A percentile compares a stretch with the other conserved stretches of the same genome.
Evolutionary conservation across 75 land plant genomes (phyloP).

Genomic region (Isoetes taiwanensis): DNA sequence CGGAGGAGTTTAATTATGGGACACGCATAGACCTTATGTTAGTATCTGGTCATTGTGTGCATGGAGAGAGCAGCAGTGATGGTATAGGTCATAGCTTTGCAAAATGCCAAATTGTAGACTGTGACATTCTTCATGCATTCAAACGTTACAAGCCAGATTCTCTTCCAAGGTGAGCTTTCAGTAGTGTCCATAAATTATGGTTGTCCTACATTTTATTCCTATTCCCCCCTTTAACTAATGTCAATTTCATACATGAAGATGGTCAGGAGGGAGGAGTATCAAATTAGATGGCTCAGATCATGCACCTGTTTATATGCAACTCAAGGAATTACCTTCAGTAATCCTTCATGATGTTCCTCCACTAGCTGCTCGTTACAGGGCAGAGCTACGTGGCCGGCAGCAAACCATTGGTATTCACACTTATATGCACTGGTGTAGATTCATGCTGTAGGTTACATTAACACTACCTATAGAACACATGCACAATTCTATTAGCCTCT

Average conservation of each 20-base stretch:
- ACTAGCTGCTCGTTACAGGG: slow-evolving; percentile 54
- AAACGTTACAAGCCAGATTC: slow-evolving; percentile 52
- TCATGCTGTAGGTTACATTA: not conserved
- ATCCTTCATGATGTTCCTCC: slow-evolving; percentile 50
- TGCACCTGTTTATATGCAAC: slow-evolving; percentile 51
- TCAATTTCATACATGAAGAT: no score
- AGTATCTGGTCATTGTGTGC: slow-evolving; percentile 54
- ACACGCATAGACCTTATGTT: slow-evolving; percentile 83
- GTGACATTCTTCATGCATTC: slow-evolving; percentile 65
- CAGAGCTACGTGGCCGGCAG: slow-evolving; percentile 60
- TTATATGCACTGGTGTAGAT: not conserved
- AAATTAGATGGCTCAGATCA: slow-evolving; percentile 93
- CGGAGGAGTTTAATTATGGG: slow-evolving; percentile 88
- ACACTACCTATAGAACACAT: not conserved
- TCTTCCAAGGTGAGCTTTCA: slow-evolving; percentile 34
- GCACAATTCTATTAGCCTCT: not conserved
- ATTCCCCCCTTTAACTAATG: not conserved
- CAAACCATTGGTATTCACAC: slow-evolving; percentile 62
- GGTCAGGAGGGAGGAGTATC: slow-evolving; percentile 57
- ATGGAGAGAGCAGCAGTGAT: slow-evolving; percentile 14
- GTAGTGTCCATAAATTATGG: not conserved
- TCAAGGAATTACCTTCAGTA: slow-evolving; percentile 34
- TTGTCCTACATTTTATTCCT: not conserved
- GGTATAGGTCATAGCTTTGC: slow-evolving; percentile 30
- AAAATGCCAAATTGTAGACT: slow-evolving; percentile 56